These are phyloP conservation scores for Moesziomyces parantarcticus DNA, from an alignment of 1,284 basidiomycete species.

Conservation along the genomic window DNA sequence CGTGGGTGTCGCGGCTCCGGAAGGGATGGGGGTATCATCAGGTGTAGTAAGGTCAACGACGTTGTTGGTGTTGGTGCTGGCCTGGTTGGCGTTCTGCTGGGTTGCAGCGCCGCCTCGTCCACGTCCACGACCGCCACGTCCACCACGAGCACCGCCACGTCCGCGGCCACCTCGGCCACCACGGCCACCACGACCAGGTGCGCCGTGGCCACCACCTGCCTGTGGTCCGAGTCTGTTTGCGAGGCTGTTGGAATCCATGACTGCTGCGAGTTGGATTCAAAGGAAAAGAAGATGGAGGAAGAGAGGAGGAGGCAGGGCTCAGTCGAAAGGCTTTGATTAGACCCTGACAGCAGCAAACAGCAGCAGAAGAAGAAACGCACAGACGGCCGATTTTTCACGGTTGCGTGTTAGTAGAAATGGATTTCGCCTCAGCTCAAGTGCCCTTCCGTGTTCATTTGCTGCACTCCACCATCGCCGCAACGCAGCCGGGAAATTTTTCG, in stretches of 20 bases:
- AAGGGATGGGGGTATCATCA: constrained; percentile 34
- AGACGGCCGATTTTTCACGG: constrained; percentile 9
- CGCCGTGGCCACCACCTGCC: not conserved
- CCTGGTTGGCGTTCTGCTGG: constrained; percentile 60
- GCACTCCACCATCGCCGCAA: not conserved
- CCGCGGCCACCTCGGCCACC: constrained; percentile 24
- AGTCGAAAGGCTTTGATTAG: no score
- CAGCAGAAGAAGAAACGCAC: constrained; percentile 10
- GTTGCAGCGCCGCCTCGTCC: not conserved
- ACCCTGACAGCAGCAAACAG: no score
- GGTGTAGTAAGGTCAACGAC: constrained; percentile 36
- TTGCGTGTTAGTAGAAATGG: not conserved
- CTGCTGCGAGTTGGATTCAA: not conserved
- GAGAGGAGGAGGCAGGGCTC: not conserved
- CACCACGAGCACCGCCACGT: constrained; percentile 29
- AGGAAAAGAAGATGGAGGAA: not conserved
- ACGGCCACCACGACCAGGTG: constrained; percentile 14
- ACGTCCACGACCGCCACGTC: constrained; percentile 67
- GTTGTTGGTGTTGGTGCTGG: constrained; percentile 70
- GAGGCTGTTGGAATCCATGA: constrained; percentile 32
- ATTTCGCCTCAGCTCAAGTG: not conserved
- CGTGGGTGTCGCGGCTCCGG: constrained; percentile 23
- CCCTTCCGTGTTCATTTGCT: not conserved
- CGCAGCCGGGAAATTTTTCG: constrained; percentile 1
- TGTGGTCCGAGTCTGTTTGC: constrained; percentile 27